Percentiles rank a stretch among this genome's conserved stretches.
Evolutionary conservation across 176 grass and related monocot species (phyloP).

Genomic region (Dendrocalamus sinicus): DNA sequence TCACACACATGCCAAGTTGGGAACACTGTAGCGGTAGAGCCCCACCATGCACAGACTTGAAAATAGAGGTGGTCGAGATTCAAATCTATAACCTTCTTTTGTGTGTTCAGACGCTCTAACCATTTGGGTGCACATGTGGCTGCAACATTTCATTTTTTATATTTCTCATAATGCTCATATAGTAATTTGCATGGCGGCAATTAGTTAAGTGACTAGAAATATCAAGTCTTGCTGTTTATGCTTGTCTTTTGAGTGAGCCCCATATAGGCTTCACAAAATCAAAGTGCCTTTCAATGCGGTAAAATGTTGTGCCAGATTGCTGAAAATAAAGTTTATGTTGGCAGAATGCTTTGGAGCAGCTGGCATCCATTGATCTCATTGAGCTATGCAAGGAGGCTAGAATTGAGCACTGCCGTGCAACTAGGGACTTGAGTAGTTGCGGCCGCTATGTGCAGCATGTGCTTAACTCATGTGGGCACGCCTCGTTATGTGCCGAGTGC

Average conservation of each 20-base stretch:
- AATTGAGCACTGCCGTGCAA: conserved; percentile 81
- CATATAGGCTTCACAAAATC: background rate
- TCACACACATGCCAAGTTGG: conserved; percentile 2
- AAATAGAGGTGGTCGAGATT: background rate
- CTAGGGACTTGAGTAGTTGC: conserved; percentile 95
- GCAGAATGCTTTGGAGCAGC: conserved; percentile 89
- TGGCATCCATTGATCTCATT: conserved; percentile 86
- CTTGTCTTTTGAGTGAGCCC: background rate
- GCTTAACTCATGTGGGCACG: conserved; percentile 86
- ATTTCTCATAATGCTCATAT: background rate
- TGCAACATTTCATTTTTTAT: conserved; percentile 1
- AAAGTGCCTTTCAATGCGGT: background rate
- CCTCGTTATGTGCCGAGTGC: conserved; percentile 91
- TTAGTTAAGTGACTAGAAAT: conserved; percentile 2
- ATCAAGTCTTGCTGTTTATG: background rate
- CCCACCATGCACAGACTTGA: background rate
- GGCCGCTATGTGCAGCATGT: conserved; percentile 76
- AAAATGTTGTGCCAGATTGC: conserved; percentile 10
- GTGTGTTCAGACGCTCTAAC: background rate
- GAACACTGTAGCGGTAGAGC: background rate
- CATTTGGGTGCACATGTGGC: background rate
- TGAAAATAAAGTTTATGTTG: conserved; percentile 43
- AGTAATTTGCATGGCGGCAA: background rate
- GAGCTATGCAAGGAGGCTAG: conserved; percentile 92
- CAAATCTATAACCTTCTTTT: background rate